These are phyloP conservation scores for Hygrophorus russula DNA, from an alignment of 768 basidiomycete species.

Conservation along the genomic window DNA sequence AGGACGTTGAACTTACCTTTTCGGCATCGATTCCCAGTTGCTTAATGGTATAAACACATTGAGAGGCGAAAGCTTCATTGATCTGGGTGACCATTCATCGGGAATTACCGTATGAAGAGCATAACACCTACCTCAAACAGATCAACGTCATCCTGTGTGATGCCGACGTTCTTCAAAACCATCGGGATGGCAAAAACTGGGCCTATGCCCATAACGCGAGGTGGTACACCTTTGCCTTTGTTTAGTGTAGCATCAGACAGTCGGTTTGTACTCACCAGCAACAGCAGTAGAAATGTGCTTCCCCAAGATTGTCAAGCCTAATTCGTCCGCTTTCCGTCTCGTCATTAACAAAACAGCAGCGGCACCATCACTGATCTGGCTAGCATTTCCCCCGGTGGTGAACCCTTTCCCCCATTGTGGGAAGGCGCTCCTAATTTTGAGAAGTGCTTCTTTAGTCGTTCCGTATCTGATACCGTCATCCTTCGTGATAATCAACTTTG, in stretches of 20 bases:
- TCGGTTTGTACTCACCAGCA: constrained; percentile 29
- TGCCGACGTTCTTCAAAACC: constrained; percentile 55
- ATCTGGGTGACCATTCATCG: constrained; percentile 33
- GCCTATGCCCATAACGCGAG: constrained; percentile 83
- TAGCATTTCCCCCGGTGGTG: constrained; percentile 81
- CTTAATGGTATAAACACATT: constrained; percentile 65
- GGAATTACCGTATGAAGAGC: not conserved
- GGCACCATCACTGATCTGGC: constrained; percentile 77
- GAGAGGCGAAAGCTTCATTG: constrained; percentile 87
- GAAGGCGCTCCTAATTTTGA: constrained; percentile 64
- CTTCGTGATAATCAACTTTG: constrained; percentile 41
- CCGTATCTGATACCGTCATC: constrained; percentile 76
- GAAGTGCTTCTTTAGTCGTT: constrained; percentile 54
- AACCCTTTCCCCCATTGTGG: constrained; percentile 68
- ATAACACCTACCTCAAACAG: constrained; percentile 51
- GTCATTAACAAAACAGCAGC: constrained; percentile 79
- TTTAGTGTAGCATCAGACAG: not conserved
- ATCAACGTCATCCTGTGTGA: constrained; percentile 62
- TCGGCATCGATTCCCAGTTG: constrained; percentile 36
- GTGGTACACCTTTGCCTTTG: constrained; percentile 30
- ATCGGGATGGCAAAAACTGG: constrained; percentile 77
- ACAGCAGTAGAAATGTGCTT: constrained; percentile 70
- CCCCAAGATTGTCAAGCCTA: constrained; percentile 63
- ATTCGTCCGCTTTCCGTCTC: constrained; percentile 62
- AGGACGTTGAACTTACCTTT: constrained; percentile 4